Evolutionary conservation across 2,329 filamentous ascomycete species (phyloP), one percentile per base, ranked within the genome.

Genomic region (Stagonosporopsis vannaccii): DNA sequence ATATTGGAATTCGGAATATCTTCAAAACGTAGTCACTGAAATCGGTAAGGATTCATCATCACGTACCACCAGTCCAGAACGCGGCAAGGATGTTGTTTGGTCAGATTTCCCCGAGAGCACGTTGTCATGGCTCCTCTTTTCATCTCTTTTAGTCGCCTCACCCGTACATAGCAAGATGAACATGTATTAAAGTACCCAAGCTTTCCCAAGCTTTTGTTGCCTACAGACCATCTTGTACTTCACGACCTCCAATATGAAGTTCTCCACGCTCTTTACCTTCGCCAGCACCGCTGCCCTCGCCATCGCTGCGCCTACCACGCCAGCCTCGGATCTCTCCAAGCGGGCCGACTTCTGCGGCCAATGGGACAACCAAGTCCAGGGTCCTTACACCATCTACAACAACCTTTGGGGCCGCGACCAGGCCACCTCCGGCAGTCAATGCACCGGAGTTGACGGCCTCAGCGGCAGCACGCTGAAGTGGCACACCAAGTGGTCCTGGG

Each of bases 371-470:
- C 22, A 58, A 22, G 61, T 67, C 15, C 67, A 61, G 1, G 71
- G 71, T 8, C 12, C 59, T 6, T 75, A 74, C 60, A 74, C 71
- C n/a, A 56, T 71, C 42, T 75, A 75, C 65, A 72, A 75, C 56
- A 75, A 81, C 70, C 75, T 81, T 26, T 83, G 80, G 80, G 79
- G 78, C 59, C 54, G 69, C 37, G 64, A 41, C 30, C 53, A 66
- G 40, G 80, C 79, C 8, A 73, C 67, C 4, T 78, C 78, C 4
- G 81, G 81, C 25, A 77, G 68, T 2, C 80, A 82, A 64, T 82
- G 80, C 72, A 78, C 79, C 22, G 75, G 72, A 25, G 74, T 80
- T 53, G 74, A 78, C 52, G 68, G 75, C 49, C 62, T 78, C 28
- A 72, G 63, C 45, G 74, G 73, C 26, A 67, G 39, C 46, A 75